These are phyloP conservation scores for Lagerstroemia speciosa DNA, from an alignment of 345 rosid species.

Conservation along the genomic window DNA sequence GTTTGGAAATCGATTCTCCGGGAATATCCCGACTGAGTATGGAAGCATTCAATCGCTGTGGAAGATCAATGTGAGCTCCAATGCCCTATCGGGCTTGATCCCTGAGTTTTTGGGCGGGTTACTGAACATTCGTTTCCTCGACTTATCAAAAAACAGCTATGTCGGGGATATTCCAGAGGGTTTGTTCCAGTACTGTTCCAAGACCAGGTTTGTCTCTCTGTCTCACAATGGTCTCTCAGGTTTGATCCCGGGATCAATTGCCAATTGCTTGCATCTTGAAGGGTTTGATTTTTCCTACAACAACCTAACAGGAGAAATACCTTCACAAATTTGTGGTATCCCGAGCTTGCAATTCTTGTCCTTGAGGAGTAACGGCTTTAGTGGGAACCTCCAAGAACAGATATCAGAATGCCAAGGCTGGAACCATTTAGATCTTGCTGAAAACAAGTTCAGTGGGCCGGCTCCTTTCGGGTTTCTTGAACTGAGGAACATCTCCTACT, in stretches of 20 bases:
- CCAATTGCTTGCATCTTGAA: conserved; percentile 57
- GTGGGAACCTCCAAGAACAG: conserved; percentile 52
- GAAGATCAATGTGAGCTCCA: conserved; percentile 92
- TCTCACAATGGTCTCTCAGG: conserved; percentile 69
- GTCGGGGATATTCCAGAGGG: conserved; percentile 53
- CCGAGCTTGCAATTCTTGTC: conserved; percentile 52
- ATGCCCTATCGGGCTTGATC: conserved; percentile 75
- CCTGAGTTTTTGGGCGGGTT: conserved; percentile 84
- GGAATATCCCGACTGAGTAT: conserved; percentile 72
- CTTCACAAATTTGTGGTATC: conserved; percentile 51
- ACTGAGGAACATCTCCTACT: conserved; percentile 48
- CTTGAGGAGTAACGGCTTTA: conserved; percentile 52
- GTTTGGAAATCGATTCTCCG: conserved; percentile 75
- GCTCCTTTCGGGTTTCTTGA: conserved; percentile 60
- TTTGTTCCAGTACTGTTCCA: conserved; percentile 62
- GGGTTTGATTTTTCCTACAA: conserved; percentile 88
- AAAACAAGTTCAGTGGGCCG: conserved; percentile 56
- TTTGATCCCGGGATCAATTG: conserved; percentile 54
- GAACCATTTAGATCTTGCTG: conserved; percentile 60
- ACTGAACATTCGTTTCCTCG: conserved; percentile 76
- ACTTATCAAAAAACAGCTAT: conserved; percentile 72
- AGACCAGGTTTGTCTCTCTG: conserved; percentile 69
- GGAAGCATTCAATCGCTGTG: conserved; percentile 54
- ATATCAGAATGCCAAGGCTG: conserved; percentile 49
- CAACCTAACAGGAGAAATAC: conserved; percentile 55